These are phyloP conservation scores for Xylariaceae sp. DNA, from an alignment of 2,329 filamentous ascomycete genomes.

Conservation along the genomic window DNA sequence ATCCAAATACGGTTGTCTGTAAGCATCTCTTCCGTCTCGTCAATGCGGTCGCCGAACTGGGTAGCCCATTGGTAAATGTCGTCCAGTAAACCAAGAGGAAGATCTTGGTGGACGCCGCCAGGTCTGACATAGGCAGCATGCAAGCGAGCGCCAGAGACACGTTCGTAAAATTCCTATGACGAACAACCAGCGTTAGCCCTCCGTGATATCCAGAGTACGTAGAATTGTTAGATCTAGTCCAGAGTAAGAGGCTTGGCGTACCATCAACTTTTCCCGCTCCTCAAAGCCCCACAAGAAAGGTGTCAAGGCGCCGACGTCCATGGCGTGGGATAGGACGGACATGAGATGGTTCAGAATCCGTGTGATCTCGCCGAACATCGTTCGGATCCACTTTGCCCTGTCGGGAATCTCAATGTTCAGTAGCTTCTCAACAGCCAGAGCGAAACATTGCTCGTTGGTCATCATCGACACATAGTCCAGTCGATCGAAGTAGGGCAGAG, in stretches of 20 bases:
- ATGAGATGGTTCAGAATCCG: constrained; percentile 96
- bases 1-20: constrained; percentile 99
- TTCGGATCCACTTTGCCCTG: constrained; percentile 95
- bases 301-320: constrained; percentile 97
- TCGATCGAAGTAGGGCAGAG: constrained; percentile 97
- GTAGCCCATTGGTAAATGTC: constrained; percentile 99
- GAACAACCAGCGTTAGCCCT: constrained; percentile 7
- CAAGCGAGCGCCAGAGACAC: constrained; percentile 95
- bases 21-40: constrained; percentile 97
- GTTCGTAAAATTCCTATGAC: constrained; percentile 95
- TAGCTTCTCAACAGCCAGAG: constrained; percentile 95
- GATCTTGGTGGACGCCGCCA: constrained; percentile 94
- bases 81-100: constrained; percentile 91
- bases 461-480: constrained; percentile 99
- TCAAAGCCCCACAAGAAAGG: constrained; percentile 99
- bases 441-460: constrained; percentile 99
- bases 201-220: background rate
- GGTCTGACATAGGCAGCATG: constrained; percentile 97
- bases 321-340: constrained; percentile 95
- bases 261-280: constrained; percentile 99
- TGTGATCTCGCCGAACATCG: constrained; percentile 93
- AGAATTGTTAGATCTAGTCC: background rate
- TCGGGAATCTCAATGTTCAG: constrained; percentile 96
- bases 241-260: constrained; percentile 47
- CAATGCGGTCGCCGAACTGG: constrained; percentile 96